Conservation (phyloP, 768 basidiomycete species). For the Candolleomyces efflorescens region DNA sequence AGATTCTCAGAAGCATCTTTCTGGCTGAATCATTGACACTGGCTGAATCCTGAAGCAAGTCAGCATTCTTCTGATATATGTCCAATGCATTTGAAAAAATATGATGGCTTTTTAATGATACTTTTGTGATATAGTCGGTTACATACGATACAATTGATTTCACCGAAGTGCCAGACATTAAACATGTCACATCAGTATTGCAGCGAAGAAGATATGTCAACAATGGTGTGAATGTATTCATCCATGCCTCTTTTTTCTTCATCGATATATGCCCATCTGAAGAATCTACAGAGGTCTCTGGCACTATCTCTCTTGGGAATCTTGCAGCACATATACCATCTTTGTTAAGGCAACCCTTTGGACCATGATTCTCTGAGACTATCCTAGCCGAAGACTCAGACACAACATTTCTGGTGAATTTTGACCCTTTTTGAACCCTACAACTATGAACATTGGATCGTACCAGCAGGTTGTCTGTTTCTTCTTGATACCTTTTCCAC, state of each 20-base stretch:
- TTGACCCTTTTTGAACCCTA: background rate
- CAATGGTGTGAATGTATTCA: conserved; percentile 29
- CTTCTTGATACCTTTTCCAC: no score
- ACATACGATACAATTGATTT: conserved; percentile 35
- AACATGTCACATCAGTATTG: conserved; percentile 34
- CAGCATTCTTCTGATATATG: conserved; percentile 21
- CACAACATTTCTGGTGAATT: background rate
- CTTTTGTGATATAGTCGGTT: conserved; percentile 41
- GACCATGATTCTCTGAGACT: background rate
- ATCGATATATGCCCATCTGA: conserved; percentile 24
- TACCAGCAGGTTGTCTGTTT: no score
- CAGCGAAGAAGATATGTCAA: conserved; percentile 31
- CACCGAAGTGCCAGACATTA: conserved; percentile 35
- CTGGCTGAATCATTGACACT: background rate
- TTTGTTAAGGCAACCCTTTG: conserved; percentile 13
- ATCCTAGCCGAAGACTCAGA: no score
- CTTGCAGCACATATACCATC: conserved; percentile 26
- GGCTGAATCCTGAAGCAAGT: no score
- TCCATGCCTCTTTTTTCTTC: conserved; percentile 28
- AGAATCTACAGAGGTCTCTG: conserved; percentile 20
- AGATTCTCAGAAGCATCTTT: conserved; percentile 14
- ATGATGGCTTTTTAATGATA: conserved; percentile 30
- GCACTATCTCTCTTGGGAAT: conserved; percentile 27
- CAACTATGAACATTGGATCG: background rate
- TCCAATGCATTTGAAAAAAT: conserved; percentile 29